Conservation (phyloP, 148 eudicot genomes). For the Diospyros lotus region DNA sequence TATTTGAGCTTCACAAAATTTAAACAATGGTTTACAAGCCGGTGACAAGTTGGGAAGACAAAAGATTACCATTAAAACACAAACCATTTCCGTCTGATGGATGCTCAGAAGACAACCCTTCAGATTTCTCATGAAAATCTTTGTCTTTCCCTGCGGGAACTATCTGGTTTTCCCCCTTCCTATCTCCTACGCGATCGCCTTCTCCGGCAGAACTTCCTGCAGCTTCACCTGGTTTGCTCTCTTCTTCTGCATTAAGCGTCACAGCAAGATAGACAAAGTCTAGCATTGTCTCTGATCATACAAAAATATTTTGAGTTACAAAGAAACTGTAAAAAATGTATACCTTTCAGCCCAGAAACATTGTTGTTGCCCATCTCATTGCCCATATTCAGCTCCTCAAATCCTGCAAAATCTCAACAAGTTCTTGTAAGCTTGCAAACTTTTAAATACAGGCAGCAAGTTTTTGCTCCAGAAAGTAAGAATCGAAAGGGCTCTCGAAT, state of each 20-base stretch:
- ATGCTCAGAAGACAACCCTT: slow-evolving; percentile 6
- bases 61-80: too few species aligned
- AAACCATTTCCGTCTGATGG: background rate
- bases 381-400: slow-evolving; percentile 14
- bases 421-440: background rate
- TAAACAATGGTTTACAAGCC: too few species aligned
- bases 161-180: slow-evolving; percentile 17
- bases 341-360: slow-evolving; percentile 27
- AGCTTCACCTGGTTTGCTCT: slow-evolving; percentile 12
- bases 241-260: slow-evolving; percentile 22
- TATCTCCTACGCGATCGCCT: background rate
- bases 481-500: background rate
- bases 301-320: background rate
- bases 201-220: slow-evolving; percentile 4
- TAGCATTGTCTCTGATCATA: background rate
- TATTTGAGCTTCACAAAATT: too few species aligned
- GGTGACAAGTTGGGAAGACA: too few species aligned
- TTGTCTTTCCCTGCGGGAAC: slow-evolving; percentile 16
- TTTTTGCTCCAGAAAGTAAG: background rate
- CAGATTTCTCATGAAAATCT: slow-evolving; percentile 19
- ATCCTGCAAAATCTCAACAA: slow-evolving; percentile 14
- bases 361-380: slow-evolving; percentile 36
- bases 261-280: background rate
- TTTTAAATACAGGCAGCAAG: too few species aligned
- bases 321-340: background rate